These are phyloP conservation scores for Pseudofabraea citricarpa DNA, from an alignment of 2,329 filamentous ascomycete species.

Conservation along the genomic window DNA sequence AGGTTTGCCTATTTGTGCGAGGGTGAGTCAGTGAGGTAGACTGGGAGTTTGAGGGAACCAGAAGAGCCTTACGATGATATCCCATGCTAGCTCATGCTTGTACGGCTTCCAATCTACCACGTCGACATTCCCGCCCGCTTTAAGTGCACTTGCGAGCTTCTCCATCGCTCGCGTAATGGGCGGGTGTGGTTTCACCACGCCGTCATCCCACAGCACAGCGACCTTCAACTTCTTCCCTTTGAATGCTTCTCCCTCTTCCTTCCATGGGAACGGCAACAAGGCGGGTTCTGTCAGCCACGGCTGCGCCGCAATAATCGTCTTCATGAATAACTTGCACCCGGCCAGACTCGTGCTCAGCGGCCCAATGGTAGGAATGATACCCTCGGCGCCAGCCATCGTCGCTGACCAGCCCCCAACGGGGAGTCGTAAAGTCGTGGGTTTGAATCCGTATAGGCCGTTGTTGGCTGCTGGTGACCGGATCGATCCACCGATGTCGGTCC, in stretches of 20 bases:
- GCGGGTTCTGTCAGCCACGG: constrained; percentile 49
- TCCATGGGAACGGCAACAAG: constrained; percentile 49
- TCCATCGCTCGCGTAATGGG: constrained; percentile 52
- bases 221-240: constrained; percentile 48
- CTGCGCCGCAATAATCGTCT: constrained; percentile 33
- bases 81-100: constrained; percentile 46
- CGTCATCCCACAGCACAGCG: constrained; percentile 56
- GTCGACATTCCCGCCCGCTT: constrained; percentile 39
- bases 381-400: constrained; percentile 20
- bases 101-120: constrained; percentile 51
- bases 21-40: not conserved
- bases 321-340: constrained; percentile 39
- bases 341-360: constrained; percentile 48
- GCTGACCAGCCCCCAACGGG: constrained; percentile 17
- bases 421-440: constrained; percentile 23
- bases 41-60: not conserved
- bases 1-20: constrained; percentile 16
- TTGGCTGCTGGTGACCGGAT: constrained; percentile 43
- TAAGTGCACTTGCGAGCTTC: constrained; percentile 47
- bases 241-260: constrained; percentile 28
- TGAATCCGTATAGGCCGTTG: constrained; percentile 32
- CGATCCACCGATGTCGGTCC: constrained; percentile 47
- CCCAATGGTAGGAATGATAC: constrained; percentile 44
- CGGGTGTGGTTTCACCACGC: constrained; percentile 54
- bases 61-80: constrained; percentile 35